Percentiles rank a stretch among this genome's conserved stretches.
Evolutionary conservation across 2,329 filamentous ascomycete species (phyloP).

Genomic region (Phialemonium atrogriseum): DNA sequence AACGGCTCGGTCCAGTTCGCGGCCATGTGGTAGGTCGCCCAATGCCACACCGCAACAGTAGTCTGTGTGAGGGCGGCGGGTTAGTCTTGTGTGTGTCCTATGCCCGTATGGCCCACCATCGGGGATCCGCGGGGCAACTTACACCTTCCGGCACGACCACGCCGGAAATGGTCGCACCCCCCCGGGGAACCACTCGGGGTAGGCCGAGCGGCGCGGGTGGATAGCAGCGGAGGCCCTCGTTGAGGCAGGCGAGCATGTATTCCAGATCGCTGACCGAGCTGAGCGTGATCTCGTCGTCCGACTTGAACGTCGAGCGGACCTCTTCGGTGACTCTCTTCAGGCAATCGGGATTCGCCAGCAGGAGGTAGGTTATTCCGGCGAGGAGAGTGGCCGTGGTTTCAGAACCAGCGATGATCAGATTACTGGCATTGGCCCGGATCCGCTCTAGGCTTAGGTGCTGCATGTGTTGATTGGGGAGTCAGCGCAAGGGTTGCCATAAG

Average conservation of each 20-base stretch:
- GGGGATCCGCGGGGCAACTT: background rate
- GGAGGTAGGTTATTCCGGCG: conserved; percentile 6
- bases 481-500: too few relatives aligned
- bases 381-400: conserved; percentile 11
- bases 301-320: conserved; percentile 26
- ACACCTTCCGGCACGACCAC: conserved; percentile 5
- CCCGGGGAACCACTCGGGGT: conserved; percentile 3
- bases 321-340: conserved; percentile 25
- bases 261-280: conserved; percentile 18
- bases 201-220: conserved; percentile 11
- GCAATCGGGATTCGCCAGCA: conserved; percentile 16
- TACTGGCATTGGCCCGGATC: conserved; percentile 3
- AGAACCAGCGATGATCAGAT: conserved; percentile 8
- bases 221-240: conserved; percentile 33
- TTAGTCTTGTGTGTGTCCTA: background rate
- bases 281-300: conserved; percentile 29
- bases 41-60: conserved; percentile 8
- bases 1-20: conserved; percentile 6
- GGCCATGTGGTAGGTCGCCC: conserved; percentile 5
- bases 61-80: conserved; percentile 3
- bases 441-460: background rate
- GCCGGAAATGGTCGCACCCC: conserved; percentile 4
- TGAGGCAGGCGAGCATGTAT: conserved; percentile 31
- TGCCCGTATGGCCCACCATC: too few relatives aligned
- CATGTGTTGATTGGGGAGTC: too few relatives aligned